Percentiles rank a stretch among this genome's conserved stretches.
Conservation (phyloP, 192 early-diverging fungal species). For the Gigaspora rosea region DNA sequence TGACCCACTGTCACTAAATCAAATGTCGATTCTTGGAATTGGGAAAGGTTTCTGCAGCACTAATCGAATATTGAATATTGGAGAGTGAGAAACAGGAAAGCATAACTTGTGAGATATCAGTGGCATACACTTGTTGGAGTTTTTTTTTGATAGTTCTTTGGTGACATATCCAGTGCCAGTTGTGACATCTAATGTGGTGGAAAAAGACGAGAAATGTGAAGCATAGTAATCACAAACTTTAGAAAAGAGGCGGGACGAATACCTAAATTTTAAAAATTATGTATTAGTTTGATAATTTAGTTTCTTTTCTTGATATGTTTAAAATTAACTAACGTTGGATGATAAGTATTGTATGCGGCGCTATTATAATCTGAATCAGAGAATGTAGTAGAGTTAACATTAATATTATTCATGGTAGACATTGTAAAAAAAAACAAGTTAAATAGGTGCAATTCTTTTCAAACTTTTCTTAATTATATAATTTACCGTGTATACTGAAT, state of each 20-base stretch:
- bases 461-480: too few relatives aligned
- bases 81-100: constrained; percentile 39
- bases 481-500: too few relatives aligned
- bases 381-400: constrained; percentile 32
- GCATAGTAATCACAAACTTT: constrained; percentile 50
- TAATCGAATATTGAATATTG: constrained; percentile 46
- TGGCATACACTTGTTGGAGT: constrained; percentile 54
- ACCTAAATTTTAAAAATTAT: constrained; percentile 13
- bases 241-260: constrained; percentile 38
- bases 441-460: too few relatives aligned
- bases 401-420: too few relatives aligned
- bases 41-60: constrained; percentile 42
- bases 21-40: constrained; percentile 34
- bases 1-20: constrained; percentile 55
- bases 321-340: constrained; percentile 27
- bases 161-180: constrained; percentile 62
- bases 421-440: too few relatives aligned
- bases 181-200: constrained; percentile 53
- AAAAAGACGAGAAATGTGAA: constrained; percentile 38
- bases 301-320: too few relatives aligned
- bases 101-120: constrained; percentile 46
- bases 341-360: constrained; percentile 39
- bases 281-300: not conserved
- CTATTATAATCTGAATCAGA: constrained; percentile 42
- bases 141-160: constrained; percentile 42